Conservation (phyloP, 495 filamentous ascomycete genomes). For the Apodospora peruviana region DNA sequence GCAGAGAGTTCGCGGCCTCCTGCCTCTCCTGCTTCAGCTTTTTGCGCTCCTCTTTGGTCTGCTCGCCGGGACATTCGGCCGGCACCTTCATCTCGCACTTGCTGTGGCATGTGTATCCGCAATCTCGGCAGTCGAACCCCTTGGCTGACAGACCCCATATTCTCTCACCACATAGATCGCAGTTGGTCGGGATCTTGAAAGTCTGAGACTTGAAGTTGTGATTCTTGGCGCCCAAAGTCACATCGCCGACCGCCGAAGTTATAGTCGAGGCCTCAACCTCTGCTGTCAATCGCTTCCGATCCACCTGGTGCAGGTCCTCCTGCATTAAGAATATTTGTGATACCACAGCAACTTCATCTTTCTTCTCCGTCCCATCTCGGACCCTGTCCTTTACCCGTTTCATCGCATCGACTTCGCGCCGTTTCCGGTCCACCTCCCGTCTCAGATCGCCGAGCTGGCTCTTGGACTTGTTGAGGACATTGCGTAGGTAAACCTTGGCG, state of each 20-base stretch:
- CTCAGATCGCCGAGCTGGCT: conserved; percentile 69
- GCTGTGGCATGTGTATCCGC: conserved; percentile 95
- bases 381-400: conserved; percentile 68
- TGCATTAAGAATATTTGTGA: conserved; percentile 69
- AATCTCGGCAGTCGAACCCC: conserved; percentile 91
- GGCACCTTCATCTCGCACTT: conserved; percentile 99
- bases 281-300: conserved; percentile 76
- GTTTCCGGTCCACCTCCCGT: conserved; percentile 76
- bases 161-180: conserved; percentile 89
- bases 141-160: conserved; percentile 97
- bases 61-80: conserved; percentile 89
- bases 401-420: conserved; percentile 70
- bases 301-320: conserved; percentile 80
- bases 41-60: conserved; percentile 89
- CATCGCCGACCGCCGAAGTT: conserved; percentile 76
- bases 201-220: conserved; percentile 97
- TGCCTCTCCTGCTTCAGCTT: conserved; percentile 80
- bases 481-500: conserved; percentile 85
- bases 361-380: conserved; percentile 74
- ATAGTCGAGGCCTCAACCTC: conserved; percentile 92
- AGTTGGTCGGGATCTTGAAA: conserved; percentile 98
- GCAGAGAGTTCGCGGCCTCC: conserved; percentile 62
- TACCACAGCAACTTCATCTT: conserved; percentile 76
- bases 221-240: conserved; percentile 83
- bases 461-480: conserved; percentile 87